Evolutionary conservation across 495 filamentous ascomycete species (phyloP), one percentile per base, ranked within the genome.

Genomic region (Trichoderma orchidacearum): DNA sequence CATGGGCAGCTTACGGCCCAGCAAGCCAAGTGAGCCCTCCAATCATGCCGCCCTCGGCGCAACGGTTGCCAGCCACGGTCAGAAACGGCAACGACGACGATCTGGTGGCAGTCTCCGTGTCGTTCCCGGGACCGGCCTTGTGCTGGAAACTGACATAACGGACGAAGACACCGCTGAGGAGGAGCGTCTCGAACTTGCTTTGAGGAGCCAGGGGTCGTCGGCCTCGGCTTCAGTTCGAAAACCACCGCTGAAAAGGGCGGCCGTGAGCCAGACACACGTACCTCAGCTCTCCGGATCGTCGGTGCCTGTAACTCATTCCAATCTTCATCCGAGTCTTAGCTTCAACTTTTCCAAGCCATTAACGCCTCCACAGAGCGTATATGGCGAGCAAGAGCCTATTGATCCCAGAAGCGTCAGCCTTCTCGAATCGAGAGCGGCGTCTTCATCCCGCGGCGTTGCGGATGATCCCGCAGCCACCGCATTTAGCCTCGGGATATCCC

Each of bases 91-190:
- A 23, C 18, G 41, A 4, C 41, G 41, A 13, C 18, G 41, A 12
- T 48, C 41, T 0, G 41, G 41, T 3, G 41, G 41, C 18, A 48
- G 41, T 11, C 41, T 48, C 15, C 41, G 18, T 17, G 27, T 48
- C 8, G 23, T 48, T 6, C 41, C 41, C 2, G 41, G 41, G 9
- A 25, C 41, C 6, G 41, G 55, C 0, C 48, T 57, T 6, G 29
- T 35, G 8, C 30, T 32, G 0, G 65, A 64, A 11, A 57, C 63
- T 4, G 60, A 57, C 5, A 23, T 65, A 34, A 68, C 67, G 5
- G 70, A 72, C 31, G 64, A 68, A 15, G 65, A 68, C 21, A 67
- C 71, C 7, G 72, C 75, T 25, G 69, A 72, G 17, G 73, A 72
- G 21, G 72, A 73, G 38, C 62, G 67, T 9, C 62, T 75, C 3